A percentile compares a stretch with the other conserved stretches of the same genome.
Conservation (phyloP, 805 yeast species). For the Naumovozyma dairenensis region DNA sequence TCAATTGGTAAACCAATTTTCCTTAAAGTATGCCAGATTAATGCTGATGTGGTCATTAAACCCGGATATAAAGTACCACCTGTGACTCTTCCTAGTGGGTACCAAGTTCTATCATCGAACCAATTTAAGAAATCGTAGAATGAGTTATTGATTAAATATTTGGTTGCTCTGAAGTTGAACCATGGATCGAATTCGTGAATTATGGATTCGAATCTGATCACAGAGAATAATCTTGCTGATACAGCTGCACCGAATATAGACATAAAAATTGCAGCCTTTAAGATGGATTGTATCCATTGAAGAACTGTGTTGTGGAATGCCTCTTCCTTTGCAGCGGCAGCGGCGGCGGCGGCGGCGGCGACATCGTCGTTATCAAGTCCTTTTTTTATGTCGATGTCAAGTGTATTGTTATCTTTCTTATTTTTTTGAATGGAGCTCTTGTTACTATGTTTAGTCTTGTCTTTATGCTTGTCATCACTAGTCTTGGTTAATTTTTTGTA, state of each 20-base stretch:
- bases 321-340: background rate
- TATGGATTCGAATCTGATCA: slow-evolving; percentile 87
- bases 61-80: slow-evolving; percentile 99
- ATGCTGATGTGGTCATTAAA: slow-evolving; percentile 92
- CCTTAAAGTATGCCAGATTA: slow-evolving; percentile 66
- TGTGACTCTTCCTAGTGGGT: slow-evolving; percentile 96
- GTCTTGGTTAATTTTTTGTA: too few species aligned
- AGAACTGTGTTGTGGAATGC: slow-evolving; percentile 1
- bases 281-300: slow-evolving; percentile 17
- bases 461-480: too few species aligned
- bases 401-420: too few species aligned
- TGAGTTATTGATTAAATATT: slow-evolving; percentile 72
- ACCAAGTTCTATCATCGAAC: slow-evolving; percentile 99
- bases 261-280: slow-evolving; percentile 59
- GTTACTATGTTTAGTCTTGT: too few species aligned
- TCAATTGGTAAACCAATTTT: slow-evolving; percentile 73
- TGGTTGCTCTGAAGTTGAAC: slow-evolving; percentile 96
- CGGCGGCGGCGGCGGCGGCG: background rate
- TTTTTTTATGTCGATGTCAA: too few species aligned
- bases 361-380: background rate
- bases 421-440: too few species aligned
- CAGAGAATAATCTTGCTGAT: slow-evolving; percentile 89
- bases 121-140: slow-evolving; percentile 90
- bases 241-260: slow-evolving; percentile 86
- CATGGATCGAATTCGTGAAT: slow-evolving; percentile 97